Percentiles rank a stretch among this genome's conserved stretches.
Conservation (phyloP, 169 alveolate species). For the Cryptosporidium parvum region DNA sequence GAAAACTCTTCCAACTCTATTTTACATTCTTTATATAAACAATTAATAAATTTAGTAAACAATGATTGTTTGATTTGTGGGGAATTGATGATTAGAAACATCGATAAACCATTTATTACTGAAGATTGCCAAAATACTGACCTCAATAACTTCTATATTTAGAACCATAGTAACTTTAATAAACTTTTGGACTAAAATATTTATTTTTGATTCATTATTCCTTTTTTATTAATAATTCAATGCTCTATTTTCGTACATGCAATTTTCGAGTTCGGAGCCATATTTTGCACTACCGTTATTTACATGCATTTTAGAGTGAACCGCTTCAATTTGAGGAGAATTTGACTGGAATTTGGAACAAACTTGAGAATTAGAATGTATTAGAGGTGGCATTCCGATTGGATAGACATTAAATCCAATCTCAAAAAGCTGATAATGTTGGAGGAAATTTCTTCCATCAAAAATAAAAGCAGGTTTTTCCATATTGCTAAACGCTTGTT, state of each 20-base stretch:
- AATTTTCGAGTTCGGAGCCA: background rate
- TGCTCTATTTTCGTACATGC: background rate
- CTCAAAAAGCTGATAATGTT: constrained; percentile 74
- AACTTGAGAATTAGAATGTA: background rate
- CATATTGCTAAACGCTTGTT: constrained; percentile 75
- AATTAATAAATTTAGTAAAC: constrained; percentile 16
- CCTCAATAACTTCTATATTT: background rate
- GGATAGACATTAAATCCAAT: constrained; percentile 82
- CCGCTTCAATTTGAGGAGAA: background rate
- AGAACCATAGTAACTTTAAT: background rate
- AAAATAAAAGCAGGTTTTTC: constrained; percentile 84
- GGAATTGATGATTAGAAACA: constrained; percentile 55
- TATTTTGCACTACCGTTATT: background rate
- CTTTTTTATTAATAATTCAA: background rate
- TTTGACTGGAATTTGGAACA: background rate
- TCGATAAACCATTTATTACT: constrained; percentile 40
- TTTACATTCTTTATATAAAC: constrained; percentile 12
- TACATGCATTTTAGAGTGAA: background rate
- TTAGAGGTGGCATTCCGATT: constrained; percentile 76
- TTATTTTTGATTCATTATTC: too few relatives aligned
- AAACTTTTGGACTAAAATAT: too few relatives aligned
- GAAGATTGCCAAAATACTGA: constrained; percentile 9
- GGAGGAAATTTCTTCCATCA: constrained; percentile 88
- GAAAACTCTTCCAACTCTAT: background rate
- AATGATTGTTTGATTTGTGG: constrained; percentile 62